Evolutionary conservation across 179 eudicot genomes (phyloP).

Genomic region (Dionaea muscipula): DNA sequence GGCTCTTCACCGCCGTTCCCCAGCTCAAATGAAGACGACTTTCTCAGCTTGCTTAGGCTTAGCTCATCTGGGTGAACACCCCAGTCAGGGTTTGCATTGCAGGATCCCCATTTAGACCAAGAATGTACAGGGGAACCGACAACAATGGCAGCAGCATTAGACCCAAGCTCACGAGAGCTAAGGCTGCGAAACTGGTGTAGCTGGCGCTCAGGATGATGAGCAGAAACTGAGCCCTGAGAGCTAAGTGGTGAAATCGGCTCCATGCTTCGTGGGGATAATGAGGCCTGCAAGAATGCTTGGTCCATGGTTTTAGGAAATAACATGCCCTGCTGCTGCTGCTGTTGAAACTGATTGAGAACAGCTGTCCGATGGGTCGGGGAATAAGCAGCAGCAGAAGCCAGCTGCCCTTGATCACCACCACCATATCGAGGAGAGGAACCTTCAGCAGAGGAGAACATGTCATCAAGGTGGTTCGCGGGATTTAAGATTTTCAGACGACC

Average conservation of each 20-base stretch:
- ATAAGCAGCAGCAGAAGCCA: slow-evolving; percentile 14
- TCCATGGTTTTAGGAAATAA: slow-evolving; percentile 27
- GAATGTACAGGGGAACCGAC: slow-evolving; percentile 28
- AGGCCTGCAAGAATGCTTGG: slow-evolving; percentile 24
- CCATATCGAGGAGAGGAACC: slow-evolving; percentile 20
- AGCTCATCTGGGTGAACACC: slow-evolving; percentile 24
- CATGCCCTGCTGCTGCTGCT: slow-evolving; percentile 17
- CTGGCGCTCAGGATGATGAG: slow-evolving; percentile 38
- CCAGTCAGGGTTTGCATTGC: slow-evolving; percentile 48
- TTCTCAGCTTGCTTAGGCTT: slow-evolving; percentile 31
- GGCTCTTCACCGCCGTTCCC: slow-evolving; percentile 46
- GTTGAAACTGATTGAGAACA: slow-evolving; percentile 25
- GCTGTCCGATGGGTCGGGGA: slow-evolving; percentile 26
- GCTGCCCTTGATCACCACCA: slow-evolving; percentile 9
- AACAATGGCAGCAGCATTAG: slow-evolving; percentile 24
- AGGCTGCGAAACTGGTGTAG: slow-evolving; percentile 45
- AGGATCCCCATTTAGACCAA: slow-evolving; percentile 40
- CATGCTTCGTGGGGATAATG: slow-evolving; percentile 51
- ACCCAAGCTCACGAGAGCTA: slow-evolving; percentile 57
- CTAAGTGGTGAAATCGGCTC: slow-evolving; percentile 59
- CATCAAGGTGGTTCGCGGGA: slow-evolving; percentile 24
- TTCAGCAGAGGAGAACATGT: slow-evolving; percentile 21
- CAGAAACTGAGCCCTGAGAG: slow-evolving; percentile 35
- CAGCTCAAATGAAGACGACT: slow-evolving; percentile 46
- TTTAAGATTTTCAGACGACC: slow-evolving; percentile 20